A percentile compares a stretch with the other conserved stretches of the same genome.
Conservation (phyloP, 495 filamentous ascomycete species). For the Tuber indicum region DNA sequence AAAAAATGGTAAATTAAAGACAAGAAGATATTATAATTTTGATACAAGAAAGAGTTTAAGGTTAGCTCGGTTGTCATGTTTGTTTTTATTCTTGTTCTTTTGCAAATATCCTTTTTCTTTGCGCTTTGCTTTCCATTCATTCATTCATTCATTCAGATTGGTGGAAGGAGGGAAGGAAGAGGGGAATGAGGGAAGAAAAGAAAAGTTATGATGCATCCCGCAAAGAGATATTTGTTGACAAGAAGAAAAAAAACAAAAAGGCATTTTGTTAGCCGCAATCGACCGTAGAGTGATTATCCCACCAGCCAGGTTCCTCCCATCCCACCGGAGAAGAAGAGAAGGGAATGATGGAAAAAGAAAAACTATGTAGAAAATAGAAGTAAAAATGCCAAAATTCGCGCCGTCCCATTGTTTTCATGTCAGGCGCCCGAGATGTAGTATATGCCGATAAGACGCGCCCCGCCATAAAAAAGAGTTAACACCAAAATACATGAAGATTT, state of each 20-base stretch:
- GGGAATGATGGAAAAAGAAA: constrained; percentile 14
- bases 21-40: background rate
- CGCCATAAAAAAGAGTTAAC: constrained; percentile 25
- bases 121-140: background rate
- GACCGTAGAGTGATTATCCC: constrained; percentile 9
- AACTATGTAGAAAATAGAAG: constrained; percentile 11
- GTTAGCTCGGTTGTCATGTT: background rate
- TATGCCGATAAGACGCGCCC: constrained; percentile 33
- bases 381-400: constrained; percentile 28
- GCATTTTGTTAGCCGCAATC: background rate
- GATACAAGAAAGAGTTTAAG: background rate
- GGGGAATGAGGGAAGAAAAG: background rate
- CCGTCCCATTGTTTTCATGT: constrained; percentile 28
- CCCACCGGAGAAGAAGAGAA: constrained; percentile 16
- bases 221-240: background rate
- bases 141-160: background rate
- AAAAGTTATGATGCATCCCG: background rate
- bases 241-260: background rate
- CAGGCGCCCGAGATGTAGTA: constrained; percentile 34
- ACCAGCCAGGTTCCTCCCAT: constrained; percentile 29
- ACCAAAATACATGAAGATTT: constrained; percentile 28
- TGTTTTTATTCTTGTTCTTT: background rate
- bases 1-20: background rate
- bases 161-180: background rate
- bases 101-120: background rate